These are phyloP conservation scores for Mikania micrantha DNA, from an alignment of 129 eudicot genomes.

Conservation along the genomic window DNA sequence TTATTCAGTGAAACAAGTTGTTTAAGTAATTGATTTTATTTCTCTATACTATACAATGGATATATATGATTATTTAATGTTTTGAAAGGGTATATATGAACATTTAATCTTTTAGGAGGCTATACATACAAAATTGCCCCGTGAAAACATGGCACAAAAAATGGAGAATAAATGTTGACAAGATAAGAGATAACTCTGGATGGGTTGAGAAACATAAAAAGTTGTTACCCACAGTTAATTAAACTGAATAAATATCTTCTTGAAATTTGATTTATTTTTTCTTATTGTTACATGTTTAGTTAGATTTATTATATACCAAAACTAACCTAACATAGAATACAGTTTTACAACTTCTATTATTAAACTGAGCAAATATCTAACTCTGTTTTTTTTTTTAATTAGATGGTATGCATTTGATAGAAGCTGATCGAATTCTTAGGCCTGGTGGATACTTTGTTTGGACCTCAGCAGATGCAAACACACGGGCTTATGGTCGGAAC, in stretches of 20 bases:
- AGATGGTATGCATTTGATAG: conserved; percentile 74
- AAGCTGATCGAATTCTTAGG: conserved; percentile 82
- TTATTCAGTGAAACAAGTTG: neutral
- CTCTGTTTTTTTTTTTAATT: conserved; percentile 10
- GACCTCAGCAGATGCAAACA: conserved; percentile 79
- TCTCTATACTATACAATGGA: too few species aligned
- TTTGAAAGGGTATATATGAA: too few species aligned
- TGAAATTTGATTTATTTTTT: neutral
- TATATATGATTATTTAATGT: too few species aligned
- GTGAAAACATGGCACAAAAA: too few species aligned
- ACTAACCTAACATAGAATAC: neutral
- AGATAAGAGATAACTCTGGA: neutral
- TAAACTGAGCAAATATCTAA: neutral
- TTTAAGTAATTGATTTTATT: too few species aligned
- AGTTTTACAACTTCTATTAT: neutral
- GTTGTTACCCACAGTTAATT: neutral
- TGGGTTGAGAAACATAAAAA: neutral
- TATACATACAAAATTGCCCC: too few species aligned
- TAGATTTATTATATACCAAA: neutral
- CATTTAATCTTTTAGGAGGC: too few species aligned
- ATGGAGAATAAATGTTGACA: too few species aligned
- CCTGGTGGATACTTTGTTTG: conserved; percentile 99
- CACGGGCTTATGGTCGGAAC: conserved; percentile 52
- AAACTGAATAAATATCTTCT: too few species aligned
- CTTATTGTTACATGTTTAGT: neutral